phyloP scores from a whole-genome alignment of 371 early-diverging fungal species.

The Apophysomyces elegans region DNA sequence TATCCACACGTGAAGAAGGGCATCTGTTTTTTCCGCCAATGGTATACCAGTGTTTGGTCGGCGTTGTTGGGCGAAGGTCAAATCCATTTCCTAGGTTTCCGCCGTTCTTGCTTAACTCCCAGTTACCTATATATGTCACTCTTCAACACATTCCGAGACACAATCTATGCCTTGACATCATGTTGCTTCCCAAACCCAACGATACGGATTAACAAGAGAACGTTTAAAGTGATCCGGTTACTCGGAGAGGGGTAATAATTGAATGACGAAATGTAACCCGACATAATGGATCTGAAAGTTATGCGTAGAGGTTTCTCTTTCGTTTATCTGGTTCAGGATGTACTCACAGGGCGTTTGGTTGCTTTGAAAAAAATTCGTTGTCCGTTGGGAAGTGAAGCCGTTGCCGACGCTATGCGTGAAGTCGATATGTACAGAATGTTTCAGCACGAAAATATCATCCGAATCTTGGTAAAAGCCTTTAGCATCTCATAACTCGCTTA shows the following conservation, averaged over 20 bases:
- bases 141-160: conserved; percentile 37
- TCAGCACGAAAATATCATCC: conserved; percentile 69
- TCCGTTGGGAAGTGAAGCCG: conserved; percentile 58
- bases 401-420: conserved; percentile 69
- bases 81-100: not conserved
- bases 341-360: conserved; percentile 46
- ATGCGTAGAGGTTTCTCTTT: conserved; percentile 70
- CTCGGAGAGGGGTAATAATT: conserved; percentile 64
- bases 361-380: conserved; percentile 76
- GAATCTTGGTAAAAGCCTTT: conserved; percentile 51
- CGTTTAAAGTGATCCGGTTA: conserved; percentile 58
- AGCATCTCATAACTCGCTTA: not conserved
- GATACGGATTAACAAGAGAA: conserved; percentile 56
- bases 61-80: not conserved
- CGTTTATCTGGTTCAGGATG: conserved; percentile 70
- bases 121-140: conserved; percentile 21
- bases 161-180: conserved; percentile 53
- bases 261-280: no score
- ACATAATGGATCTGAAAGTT: not conserved
- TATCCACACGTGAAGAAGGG: no score
- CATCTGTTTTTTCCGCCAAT: no score
- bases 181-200: conserved; percentile 67
- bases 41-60: no score
- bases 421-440: conserved; percentile 71
- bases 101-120: not conserved